Evolutionary conservation across 139 green algal genomes (phyloP), one percentile per base, ranked within the genome.

Genomic region (Edaphochlamys debaryana): DNA sequence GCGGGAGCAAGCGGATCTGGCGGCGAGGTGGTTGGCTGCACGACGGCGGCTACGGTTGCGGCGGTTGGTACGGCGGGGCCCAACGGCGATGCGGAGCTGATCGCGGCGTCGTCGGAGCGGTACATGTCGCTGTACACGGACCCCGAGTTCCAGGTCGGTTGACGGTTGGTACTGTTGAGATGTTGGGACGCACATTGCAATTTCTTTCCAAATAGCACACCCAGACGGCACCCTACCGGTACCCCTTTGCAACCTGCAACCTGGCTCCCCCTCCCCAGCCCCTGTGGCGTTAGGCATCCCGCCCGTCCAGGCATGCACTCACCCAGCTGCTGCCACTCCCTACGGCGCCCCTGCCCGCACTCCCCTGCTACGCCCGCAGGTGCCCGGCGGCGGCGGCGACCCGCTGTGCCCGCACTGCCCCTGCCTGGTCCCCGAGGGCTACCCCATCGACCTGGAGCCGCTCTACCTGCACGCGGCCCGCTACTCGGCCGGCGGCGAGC

Each of bases 401-500:
- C 34, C 70, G 54, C 50, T 93, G 64, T 93, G 90, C 75, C 71
- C 86, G 27, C 87, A 93, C 83, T 93, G 90, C 88, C 90, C 90
- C 30, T 80, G 74, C 66, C 73, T 91, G 37, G 80, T 89, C 34
- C 90, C 90, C 38, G 60, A 68, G 52, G 83, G 85, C 67, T 93
- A 93, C 79, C 88, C 88, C 30, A 87, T 93, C 30, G 92, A 93
- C 77, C 79, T 92, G 72, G 80, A 96, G 88, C 80, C 85, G 4
- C 84, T 97, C 58, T 98, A 91, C 93, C 87, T 98, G 73, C 94
- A 97, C 67, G 93, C 94, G 17, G 45, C 78, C 3, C 62, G 37
- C n/a, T 98, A 96, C 64, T 42, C 76, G n/a, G 6, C 7, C 36
- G 36, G 50, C 20, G 17, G 34, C n/a, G 34, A 20, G 6, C 37